Evolutionary conservation across 2,329 filamentous ascomycete species (phyloP).

Genomic region (Trichoderma aggressivum): DNA sequence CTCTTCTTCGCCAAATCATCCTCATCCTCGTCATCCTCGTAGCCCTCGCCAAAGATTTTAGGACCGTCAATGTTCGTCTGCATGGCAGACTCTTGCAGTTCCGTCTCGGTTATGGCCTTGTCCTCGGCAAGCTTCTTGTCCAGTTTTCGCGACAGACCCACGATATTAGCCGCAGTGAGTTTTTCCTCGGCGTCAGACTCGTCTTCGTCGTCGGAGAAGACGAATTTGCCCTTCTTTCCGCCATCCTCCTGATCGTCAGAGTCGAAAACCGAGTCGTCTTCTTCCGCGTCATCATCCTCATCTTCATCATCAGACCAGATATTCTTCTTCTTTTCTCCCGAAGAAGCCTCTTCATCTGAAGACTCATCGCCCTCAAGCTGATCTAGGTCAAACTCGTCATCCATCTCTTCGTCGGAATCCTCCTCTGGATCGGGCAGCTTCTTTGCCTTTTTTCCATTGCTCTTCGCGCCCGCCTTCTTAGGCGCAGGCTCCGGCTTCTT

Average conservation of each 20-base stretch:
- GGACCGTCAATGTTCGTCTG: slow-evolving; percentile 91
- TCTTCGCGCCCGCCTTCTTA: slow-evolving; percentile 25
- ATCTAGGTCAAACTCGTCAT: slow-evolving; percentile 42
- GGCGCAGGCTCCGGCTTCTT: slow-evolving; percentile 33
- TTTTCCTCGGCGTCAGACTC: slow-evolving; percentile 84
- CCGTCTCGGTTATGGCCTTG: slow-evolving; percentile 77
- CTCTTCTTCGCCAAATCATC: slow-evolving; percentile 55
- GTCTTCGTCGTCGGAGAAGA: slow-evolving; percentile 95
- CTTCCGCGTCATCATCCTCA: slow-evolving; percentile 39
- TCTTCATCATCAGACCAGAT: slow-evolving; percentile 35
- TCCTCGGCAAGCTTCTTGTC: slow-evolving; percentile 75
- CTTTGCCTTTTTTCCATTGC: slow-evolving; percentile 25
- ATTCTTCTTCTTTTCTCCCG: slow-evolving; percentile 7
- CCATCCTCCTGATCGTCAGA: slow-evolving; percentile 59
- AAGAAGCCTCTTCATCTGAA: slow-evolving; percentile 4
- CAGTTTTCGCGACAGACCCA: slow-evolving; percentile 79
- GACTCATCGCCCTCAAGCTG: slow-evolving; percentile 45
- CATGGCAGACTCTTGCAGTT: slow-evolving; percentile 78
- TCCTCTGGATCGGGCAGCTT: slow-evolving; percentile 33
- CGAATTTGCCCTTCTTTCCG: slow-evolving; percentile 51
- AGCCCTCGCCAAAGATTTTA: slow-evolving; percentile 53
- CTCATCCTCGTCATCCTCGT: slow-evolving; percentile 59
- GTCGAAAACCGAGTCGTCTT: slow-evolving; percentile 62
- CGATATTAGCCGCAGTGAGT: slow-evolving; percentile 94
- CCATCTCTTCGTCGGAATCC: slow-evolving; percentile 44